These are phyloP conservation scores for Talaromyces borbonicus DNA, from an alignment of 495 filamentous ascomycete species.

Conservation along the genomic window DNA sequence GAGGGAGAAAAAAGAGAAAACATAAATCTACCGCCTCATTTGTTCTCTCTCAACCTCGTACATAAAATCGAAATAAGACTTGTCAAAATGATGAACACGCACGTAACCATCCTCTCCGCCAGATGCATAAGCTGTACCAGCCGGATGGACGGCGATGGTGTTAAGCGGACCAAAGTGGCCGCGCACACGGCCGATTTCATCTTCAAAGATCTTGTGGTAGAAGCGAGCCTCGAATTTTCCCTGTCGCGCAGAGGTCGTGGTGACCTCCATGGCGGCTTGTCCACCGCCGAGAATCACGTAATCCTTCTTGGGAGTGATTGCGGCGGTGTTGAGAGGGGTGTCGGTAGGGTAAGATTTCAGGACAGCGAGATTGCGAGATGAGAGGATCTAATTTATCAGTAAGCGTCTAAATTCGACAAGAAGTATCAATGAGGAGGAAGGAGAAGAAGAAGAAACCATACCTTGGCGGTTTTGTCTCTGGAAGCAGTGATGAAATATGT, in stretches of 20 bases:
- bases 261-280: conserved; percentile 98
- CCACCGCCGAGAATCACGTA: conserved; percentile 96
- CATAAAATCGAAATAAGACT: conserved; percentile 94
- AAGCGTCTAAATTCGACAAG: too few species aligned
- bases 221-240: conserved; percentile 98
- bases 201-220: conserved; percentile 98
- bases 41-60: conserved; percentile 90
- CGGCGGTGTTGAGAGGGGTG: conserved; percentile 92
- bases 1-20: not conserved
- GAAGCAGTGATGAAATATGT: conserved; percentile 97
- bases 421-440: conserved; percentile 9
- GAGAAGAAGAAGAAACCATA: conserved; percentile 20
- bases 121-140: conserved; percentile 81
- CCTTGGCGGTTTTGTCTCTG: conserved; percentile 95
- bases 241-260: conserved; percentile 84
- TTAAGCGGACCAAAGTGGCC: conserved; percentile 96
- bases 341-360: conserved; percentile 88
- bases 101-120: conserved; percentile 99
- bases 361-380: conserved; percentile 72
- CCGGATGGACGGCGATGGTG: conserved; percentile 79
- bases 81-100: conserved; percentile 96
- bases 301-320: conserved; percentile 88
- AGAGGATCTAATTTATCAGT: conserved; percentile 68
- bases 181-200: conserved; percentile 92
- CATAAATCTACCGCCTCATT: conserved; percentile 29